Conservation (phyloP, 1,139 yeast genomes). For the Scheffersomyces cryptocercus region DNA sequence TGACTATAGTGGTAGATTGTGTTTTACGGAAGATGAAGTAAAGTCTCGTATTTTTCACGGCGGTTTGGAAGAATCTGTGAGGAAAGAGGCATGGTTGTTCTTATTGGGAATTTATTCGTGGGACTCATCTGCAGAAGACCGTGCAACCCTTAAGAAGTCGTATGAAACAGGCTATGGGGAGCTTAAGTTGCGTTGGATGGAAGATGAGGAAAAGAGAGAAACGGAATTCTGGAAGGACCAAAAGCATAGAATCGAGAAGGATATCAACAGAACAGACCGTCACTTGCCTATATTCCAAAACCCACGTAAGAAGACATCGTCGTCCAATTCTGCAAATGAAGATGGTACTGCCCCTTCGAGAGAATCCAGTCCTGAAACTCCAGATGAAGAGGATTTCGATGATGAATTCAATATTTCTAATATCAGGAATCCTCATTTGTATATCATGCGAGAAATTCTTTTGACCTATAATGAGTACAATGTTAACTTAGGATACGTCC, state of each 20-base stretch:
- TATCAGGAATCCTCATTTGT: constrained; percentile 67
- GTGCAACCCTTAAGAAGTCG: constrained; percentile 57
- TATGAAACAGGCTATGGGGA: constrained; percentile 65
- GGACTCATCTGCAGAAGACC: constrained; percentile 75
- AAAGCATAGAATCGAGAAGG: constrained; percentile 86
- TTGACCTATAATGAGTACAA: constrained; percentile 86
- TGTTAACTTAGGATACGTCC: constrained; percentile 86
- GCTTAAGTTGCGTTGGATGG: constrained; percentile 68
- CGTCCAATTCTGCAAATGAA: constrained; percentile 14
- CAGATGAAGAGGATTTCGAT: constrained; percentile 52
- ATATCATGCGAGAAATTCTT: constrained; percentile 72
- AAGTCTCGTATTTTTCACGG: constrained; percentile 88
- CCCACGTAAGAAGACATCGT: constrained; percentile 28
- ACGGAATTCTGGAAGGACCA: constrained; percentile 88
- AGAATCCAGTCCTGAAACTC: constrained; percentile 41
- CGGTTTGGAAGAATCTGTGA: constrained; percentile 60
- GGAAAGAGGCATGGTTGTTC: constrained; percentile 85
- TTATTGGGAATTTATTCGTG: constrained; percentile 83
- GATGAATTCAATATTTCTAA: constrained; percentile 51
- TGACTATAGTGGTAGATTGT: constrained; percentile 73
- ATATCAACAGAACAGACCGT: constrained; percentile 89
- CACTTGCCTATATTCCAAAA: constrained; percentile 62
- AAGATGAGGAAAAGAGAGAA: constrained; percentile 53
- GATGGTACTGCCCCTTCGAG: constrained; percentile 14
- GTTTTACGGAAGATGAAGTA: constrained; percentile 73